Conservation (phyloP, 2,329 filamentous ascomycete genomes). For the Ophiostoma sp. region DNA sequence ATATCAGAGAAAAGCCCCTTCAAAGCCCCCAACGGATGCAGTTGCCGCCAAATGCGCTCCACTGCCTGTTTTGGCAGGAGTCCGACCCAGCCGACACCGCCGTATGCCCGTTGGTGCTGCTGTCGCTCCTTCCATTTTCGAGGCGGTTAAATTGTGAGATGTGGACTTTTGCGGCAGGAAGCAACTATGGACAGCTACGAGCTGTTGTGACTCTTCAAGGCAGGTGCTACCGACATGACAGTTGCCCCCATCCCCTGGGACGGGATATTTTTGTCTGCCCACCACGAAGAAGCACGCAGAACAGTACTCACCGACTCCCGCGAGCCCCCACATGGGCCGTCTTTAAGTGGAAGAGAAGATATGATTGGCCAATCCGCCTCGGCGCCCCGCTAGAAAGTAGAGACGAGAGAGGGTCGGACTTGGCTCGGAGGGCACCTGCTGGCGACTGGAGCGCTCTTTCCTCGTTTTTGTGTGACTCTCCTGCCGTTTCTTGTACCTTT, state of each 20-base stretch:
- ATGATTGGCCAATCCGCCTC: constrained; percentile 14
- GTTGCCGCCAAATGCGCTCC: background rate
- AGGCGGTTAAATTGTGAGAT: background rate
- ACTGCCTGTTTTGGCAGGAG: constrained; percentile 2
- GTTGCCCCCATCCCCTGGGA: background rate
- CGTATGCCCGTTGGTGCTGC: background rate
- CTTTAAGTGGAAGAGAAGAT: too few relatives aligned
- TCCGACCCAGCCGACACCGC: constrained; percentile 7
- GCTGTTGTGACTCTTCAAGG: background rate
- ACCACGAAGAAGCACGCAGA: background rate
- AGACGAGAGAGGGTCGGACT: background rate
- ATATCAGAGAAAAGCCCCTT: background rate
- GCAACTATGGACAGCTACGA: background rate
- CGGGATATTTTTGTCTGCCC: background rate
- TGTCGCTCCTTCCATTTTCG: constrained; percentile 4
- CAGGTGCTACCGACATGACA: constrained; percentile 10
- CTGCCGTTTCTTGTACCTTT: background rate
- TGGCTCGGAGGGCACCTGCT: constrained; percentile 12
- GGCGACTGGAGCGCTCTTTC: background rate
- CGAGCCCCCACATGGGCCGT: constrained; percentile 5
- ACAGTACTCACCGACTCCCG: constrained; percentile 7
- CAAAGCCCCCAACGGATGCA: background rate
- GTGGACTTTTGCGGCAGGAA: background rate
- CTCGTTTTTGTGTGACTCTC: background rate
- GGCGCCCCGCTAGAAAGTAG: background rate